Evolutionary conservation across 2,329 filamentous ascomycete genomes (phyloP).

Genomic region (Amesomyces nigricolor): DNA sequence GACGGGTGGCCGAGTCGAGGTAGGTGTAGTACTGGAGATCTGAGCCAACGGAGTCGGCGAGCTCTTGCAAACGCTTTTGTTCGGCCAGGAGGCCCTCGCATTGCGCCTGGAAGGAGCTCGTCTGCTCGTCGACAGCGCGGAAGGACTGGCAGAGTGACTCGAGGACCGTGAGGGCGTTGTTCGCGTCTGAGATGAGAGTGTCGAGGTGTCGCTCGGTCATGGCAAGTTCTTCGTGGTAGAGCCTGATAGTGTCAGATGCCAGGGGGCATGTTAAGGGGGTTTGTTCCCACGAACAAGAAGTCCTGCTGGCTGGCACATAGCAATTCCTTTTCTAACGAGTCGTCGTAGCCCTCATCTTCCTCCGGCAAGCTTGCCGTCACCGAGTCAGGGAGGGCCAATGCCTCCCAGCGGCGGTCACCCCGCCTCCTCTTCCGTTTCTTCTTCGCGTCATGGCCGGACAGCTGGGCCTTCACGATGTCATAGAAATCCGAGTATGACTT

Average conservation of each 20-base stretch:
- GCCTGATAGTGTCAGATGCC: slow-evolving; percentile 41
- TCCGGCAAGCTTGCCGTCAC: slow-evolving; percentile 23
- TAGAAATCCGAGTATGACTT: slow-evolving; percentile 78
- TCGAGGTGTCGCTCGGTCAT: slow-evolving; percentile 79
- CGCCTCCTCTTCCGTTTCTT: slow-evolving; percentile 38
- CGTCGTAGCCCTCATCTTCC: slow-evolving; percentile 35
- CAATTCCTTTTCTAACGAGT: slow-evolving; percentile 62
- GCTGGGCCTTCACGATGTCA: slow-evolving; percentile 52
- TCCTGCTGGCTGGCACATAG: slow-evolving; percentile 78
- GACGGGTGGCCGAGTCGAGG: slow-evolving; percentile 80
- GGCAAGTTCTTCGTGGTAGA: slow-evolving; percentile 75
- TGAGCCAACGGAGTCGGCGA: slow-evolving; percentile 79
- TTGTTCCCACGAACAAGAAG: slow-evolving; percentile 58
- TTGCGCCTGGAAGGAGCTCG: slow-evolving; percentile 84
- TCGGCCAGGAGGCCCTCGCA: slow-evolving; percentile 83
- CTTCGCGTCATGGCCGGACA: slow-evolving; percentile 45
- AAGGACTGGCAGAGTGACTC: slow-evolving; percentile 80
- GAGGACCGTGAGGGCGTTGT: slow-evolving; percentile 68
- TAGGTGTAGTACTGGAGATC: slow-evolving; percentile 95
- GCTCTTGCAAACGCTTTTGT: slow-evolving; percentile 68
- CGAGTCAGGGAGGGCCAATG: slow-evolving; percentile 37
- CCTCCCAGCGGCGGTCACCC: slow-evolving; percentile 46
- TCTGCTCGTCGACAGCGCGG: slow-evolving; percentile 80
- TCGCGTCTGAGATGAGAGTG: slow-evolving; percentile 69
- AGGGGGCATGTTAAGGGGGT: not conserved